These are phyloP conservation scores for Alnus glutinosa DNA, from an alignment of 306 rosid species.

Conservation along the genomic window DNA sequence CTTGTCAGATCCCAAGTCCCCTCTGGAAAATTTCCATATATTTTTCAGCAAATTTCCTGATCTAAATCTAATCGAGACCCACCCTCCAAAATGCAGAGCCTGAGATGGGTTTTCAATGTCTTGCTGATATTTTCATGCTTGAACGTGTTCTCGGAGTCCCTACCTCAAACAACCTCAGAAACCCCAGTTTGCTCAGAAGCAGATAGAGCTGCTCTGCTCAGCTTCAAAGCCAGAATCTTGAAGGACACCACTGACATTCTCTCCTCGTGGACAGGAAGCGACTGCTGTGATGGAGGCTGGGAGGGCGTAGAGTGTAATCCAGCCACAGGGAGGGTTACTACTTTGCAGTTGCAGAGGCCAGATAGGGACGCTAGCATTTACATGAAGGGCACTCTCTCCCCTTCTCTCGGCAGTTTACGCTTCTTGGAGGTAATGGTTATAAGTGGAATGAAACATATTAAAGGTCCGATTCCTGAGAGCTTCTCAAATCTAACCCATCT, in stretches of 20 bases:
- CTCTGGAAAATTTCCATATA: constrained; percentile 17
- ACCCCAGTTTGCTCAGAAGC: constrained; percentile 61
- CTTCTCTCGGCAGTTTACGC: constrained; percentile 68
- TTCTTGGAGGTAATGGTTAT: constrained; percentile 83
- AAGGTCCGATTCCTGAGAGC: constrained; percentile 73
- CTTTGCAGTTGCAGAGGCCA: constrained; percentile 76
- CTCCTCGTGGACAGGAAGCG: constrained; percentile 71
- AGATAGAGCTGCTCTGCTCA: constrained; percentile 85
- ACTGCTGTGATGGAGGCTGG: constrained; percentile 95
- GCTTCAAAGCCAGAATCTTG: constrained; percentile 66
- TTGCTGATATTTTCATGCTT: constrained; percentile 36
- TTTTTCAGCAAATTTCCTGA: constrained; percentile 22
- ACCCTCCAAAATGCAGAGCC: constrained; percentile 61
- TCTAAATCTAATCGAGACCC: constrained; percentile 46
- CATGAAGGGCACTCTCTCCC: constrained; percentile 85
- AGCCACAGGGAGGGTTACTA: constrained; percentile 72
- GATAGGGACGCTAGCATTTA: constrained; percentile 39
- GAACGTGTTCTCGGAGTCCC: constrained; percentile 29
- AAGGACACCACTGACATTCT: constrained; percentile 75
- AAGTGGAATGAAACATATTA: constrained; percentile 75
- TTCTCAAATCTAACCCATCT: constrained; percentile 71
- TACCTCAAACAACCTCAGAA: constrained; percentile 24
- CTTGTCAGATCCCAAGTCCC: constrained; percentile 52
- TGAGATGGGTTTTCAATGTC: constrained; percentile 50
- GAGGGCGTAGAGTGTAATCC: constrained; percentile 84